phyloP scores from a whole-genome alignment of 2,329 filamentous ascomycete species.

The Cadophora sp. region DNA sequence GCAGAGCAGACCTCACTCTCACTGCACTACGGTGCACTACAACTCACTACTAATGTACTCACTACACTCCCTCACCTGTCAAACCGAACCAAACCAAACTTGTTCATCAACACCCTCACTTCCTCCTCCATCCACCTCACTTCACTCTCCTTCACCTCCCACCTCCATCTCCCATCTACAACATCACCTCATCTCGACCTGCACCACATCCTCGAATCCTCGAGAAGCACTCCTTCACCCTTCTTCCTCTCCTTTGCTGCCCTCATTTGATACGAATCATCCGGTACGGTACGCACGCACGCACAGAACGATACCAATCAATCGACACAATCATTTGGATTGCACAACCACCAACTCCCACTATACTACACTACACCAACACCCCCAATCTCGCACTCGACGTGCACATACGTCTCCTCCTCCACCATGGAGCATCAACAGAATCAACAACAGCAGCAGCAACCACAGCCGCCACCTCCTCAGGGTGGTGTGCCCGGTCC shows the following conservation, averaged over 20 bases:
- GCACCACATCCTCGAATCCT: slow-evolving; percentile 46
- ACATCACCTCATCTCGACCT: slow-evolving; percentile 16
- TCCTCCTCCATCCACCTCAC: background rate
- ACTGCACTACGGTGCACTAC: background rate
- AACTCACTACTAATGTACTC: background rate
- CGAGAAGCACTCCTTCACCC: slow-evolving; percentile 45
- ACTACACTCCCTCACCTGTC: background rate
- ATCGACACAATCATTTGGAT: slow-evolving; percentile 40
- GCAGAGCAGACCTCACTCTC: background rate
- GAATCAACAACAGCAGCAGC: slow-evolving; percentile 46
- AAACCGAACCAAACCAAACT: slow-evolving; percentile 13
- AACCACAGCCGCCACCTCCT: slow-evolving; percentile 66
- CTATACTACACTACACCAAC: background rate
- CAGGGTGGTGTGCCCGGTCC: slow-evolving; percentile 72
- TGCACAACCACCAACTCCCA: slow-evolving; percentile 30
- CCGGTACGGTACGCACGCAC: slow-evolving; percentile 9
- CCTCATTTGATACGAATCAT: slow-evolving; percentile 38
- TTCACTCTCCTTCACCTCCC: slow-evolving; percentile 14
- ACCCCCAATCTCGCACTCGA: slow-evolving; percentile 51
- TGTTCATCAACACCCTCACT: slow-evolving; percentile 38
- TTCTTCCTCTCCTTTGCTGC: slow-evolving; percentile 42
- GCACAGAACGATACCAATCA: background rate
- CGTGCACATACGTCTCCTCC: slow-evolving; percentile 48
- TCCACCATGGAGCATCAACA: slow-evolving; percentile 53
- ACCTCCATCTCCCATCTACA: slow-evolving; percentile 28